Conservation (phyloP, 768 basidiomycete genomes). For the Tricholoma bakamatsutake region DNA sequence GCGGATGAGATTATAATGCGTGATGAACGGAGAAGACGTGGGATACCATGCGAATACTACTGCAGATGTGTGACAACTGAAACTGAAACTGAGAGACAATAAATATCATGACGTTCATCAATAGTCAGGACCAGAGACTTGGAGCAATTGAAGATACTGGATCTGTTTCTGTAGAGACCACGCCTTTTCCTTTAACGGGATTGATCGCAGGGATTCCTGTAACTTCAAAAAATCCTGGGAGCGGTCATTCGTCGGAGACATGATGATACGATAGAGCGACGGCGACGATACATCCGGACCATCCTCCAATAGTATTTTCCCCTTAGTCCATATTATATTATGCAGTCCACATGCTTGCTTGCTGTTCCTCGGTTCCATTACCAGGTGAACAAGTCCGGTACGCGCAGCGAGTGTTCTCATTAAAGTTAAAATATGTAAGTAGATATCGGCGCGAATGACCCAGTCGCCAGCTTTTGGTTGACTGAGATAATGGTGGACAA, state of each 20-base stretch:
- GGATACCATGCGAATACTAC: not conserved
- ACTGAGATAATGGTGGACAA: conserved; percentile 25
- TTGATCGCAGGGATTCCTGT: not conserved
- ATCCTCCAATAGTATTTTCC: not conserved
- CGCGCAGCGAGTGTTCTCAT: conserved; percentile 22
- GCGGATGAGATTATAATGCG: too few species aligned
- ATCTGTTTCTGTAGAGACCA: not conserved
- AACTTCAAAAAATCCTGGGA: not conserved
- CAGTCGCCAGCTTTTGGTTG: conserved; percentile 29
- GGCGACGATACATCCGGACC: not conserved
- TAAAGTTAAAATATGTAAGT: conserved; percentile 24
- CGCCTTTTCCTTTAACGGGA: not conserved
- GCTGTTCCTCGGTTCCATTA: conserved; percentile 17
- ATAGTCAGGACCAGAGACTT: not conserved
- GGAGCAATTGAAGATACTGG: not conserved
- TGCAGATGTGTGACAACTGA: too few species aligned
- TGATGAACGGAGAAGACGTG: too few species aligned
- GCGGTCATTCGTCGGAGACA: not conserved
- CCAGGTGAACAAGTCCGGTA: conserved; percentile 11
- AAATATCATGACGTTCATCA: not conserved
- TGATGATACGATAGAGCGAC: not conserved
- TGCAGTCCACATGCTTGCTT: conserved; percentile 17
- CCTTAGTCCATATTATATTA: not conserved
- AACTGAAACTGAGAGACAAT: not conserved
- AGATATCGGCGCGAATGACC: conserved; percentile 29